Percentiles rank a stretch among this genome's conserved stretches.
Evolutionary conservation across 1,284 basidiomycete species (phyloP).

Genomic region (Ceratobasidium sp.): DNA sequence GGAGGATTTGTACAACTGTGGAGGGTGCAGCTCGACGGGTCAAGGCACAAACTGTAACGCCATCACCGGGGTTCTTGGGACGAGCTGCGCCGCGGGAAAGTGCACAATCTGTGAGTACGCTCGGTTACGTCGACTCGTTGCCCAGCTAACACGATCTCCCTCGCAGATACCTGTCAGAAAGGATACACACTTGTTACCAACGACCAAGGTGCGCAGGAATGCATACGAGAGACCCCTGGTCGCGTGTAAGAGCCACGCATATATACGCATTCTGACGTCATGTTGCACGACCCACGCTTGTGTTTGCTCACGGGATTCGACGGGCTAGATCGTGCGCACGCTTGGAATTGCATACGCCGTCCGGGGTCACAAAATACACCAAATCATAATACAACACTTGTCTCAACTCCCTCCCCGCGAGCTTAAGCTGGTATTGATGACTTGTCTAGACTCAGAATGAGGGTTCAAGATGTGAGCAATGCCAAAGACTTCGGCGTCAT

Average conservation of each 20-base stretch:
- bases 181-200: constrained; percentile 9
- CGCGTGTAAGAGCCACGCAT: constrained; percentile 18
- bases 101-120: constrained; percentile 36
- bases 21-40: constrained; percentile 31
- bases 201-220: constrained; percentile 24
- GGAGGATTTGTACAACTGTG: background rate
- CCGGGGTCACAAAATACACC: too few species aligned
- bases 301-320: too few species aligned
- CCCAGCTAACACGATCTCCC: background rate
- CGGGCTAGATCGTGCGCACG: too few species aligned
- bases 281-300: too few species aligned
- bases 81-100: constrained; percentile 22
- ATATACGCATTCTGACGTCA: background rate
- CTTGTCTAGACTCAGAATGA: too few species aligned
- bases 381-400: too few species aligned
- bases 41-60: constrained; percentile 9
- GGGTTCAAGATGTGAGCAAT: too few species aligned
- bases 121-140: background rate
- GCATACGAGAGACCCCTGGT: constrained; percentile 6
- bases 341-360: too few species aligned
- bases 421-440: too few species aligned
- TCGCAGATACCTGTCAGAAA: constrained; percentile 20
- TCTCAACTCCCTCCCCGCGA: too few species aligned
- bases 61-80: constrained; percentile 19
- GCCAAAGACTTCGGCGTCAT: too few species aligned